Percentiles rank a stretch among this genome's conserved stretches.
phyloP scores from a whole-genome alignment of 2,329 filamentous ascomycete genomes.

The Trichoderma aggressivum region DNA sequence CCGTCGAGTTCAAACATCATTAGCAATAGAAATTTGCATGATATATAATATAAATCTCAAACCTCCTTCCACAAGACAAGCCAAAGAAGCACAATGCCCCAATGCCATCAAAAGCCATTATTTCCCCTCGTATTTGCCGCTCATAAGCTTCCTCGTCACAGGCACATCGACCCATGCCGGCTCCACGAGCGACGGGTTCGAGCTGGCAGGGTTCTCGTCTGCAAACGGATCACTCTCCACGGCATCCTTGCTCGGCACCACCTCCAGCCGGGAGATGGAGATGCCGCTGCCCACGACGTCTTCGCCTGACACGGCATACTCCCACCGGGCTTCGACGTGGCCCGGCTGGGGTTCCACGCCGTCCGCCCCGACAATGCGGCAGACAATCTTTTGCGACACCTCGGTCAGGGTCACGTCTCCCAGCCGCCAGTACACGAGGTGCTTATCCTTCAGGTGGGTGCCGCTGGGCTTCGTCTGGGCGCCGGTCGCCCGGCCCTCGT shows the following conservation, averaged over 20 bases:
- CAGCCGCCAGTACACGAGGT: constrained; percentile 75
- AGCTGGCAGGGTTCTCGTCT: constrained; percentile 37
- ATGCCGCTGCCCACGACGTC: constrained; percentile 57
- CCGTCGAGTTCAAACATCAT: neutral
- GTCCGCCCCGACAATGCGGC: constrained; percentile 72
- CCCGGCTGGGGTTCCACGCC: constrained; percentile 68
- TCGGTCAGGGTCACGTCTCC: constrained; percentile 67
- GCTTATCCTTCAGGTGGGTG: constrained; percentile 74
- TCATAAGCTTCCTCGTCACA: constrained; percentile 63
- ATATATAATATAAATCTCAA: neutral
- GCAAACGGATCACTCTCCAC: constrained; percentile 66
- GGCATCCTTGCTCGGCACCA: constrained; percentile 48
- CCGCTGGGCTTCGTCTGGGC: constrained; percentile 77
- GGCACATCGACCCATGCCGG: constrained; percentile 65
- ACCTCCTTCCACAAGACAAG: neutral
- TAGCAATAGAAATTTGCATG: neutral
- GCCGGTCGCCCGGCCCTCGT: constrained; percentile 64
- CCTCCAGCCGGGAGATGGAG: constrained; percentile 56
- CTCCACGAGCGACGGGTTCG: constrained; percentile 24
- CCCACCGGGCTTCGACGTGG: constrained; percentile 79
- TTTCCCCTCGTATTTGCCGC: constrained; percentile 69
- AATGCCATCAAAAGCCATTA: constrained; percentile 16
- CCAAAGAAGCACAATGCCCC: neutral
- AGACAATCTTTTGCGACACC: constrained; percentile 73
- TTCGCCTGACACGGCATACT: constrained; percentile 47